Conservation (phyloP, 2,329 filamentous ascomycete genomes). For the Trichophyton schoenleinii region DNA sequence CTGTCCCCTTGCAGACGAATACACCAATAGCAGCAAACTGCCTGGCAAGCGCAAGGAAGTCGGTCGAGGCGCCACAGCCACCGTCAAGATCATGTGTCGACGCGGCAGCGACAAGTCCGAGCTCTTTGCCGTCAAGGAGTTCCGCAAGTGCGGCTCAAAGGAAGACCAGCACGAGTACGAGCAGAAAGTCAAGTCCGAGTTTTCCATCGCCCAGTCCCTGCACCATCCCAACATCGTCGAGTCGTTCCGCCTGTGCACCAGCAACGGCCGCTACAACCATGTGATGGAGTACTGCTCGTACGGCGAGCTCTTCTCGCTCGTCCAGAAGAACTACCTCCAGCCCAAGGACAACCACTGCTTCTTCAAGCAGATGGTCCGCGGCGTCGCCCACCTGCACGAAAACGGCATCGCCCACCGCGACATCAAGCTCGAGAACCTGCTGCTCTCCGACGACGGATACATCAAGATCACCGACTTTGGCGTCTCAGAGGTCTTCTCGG, state of each 20-base stretch:
- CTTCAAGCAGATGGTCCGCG: constrained; percentile 79
- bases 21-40: constrained; percentile 56
- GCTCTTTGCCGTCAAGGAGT: constrained; percentile 77
- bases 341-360: constrained; percentile 63
- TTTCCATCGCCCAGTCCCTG: constrained; percentile 70
- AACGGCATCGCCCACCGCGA: constrained; percentile 84
- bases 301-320: constrained; percentile 65
- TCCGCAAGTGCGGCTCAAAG: constrained; percentile 56
- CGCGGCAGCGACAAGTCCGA: constrained; percentile 50
- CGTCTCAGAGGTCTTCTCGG: constrained; percentile 73
- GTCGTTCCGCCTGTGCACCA: constrained; percentile 61
- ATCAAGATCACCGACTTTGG: constrained; percentile 90
- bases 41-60: constrained; percentile 61
- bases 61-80: constrained; percentile 71
- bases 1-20: constrained; percentile 56
- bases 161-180: constrained; percentile 66
- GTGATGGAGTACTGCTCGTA: constrained; percentile 86
- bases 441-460: constrained; percentile 65
- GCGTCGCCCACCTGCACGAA: constrained; percentile 66
- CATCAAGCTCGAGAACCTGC: constrained; percentile 77
- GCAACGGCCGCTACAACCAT: constrained; percentile 69
- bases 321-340: constrained; percentile 58
- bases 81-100: constrained; percentile 66
- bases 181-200: constrained; percentile 85
- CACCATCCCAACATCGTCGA: constrained; percentile 81